phyloP scores from a whole-genome alignment of 257 asterid species.

The Capsicum pubescens region DNA sequence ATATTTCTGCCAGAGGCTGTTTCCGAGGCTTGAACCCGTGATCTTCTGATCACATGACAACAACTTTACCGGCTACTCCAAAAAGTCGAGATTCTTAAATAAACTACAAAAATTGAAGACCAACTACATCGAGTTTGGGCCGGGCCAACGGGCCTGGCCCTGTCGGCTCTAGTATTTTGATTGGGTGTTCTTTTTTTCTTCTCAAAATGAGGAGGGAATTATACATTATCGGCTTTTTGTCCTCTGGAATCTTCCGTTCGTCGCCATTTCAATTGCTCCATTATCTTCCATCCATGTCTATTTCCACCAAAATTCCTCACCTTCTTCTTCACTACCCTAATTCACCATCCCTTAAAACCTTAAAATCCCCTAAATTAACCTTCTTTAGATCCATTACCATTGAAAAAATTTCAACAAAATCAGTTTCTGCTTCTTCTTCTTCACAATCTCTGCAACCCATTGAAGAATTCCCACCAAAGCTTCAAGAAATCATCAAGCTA shows the following conservation, averaged over 20 bases:
- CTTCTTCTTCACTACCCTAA: constrained; percentile 37
- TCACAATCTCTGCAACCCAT: constrained; percentile 55
- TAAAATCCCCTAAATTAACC: constrained; percentile 37
- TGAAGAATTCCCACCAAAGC: constrained; percentile 77
- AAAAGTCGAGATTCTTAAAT: too few relatives aligned
- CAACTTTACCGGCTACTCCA: too few relatives aligned
- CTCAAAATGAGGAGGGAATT: too few relatives aligned
- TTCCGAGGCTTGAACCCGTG: too few relatives aligned
- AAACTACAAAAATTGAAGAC: too few relatives aligned
- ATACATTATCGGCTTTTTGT: neutral
- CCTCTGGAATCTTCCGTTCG: constrained; percentile 9
- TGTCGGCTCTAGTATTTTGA: too few relatives aligned
- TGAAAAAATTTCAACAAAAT: constrained; percentile 53
- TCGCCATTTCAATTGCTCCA: neutral
- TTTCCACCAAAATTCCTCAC: constrained; percentile 45
- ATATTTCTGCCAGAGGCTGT: too few relatives aligned
- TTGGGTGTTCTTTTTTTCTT: too few relatives aligned
- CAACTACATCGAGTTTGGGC: too few relatives aligned
- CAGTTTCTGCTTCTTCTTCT: constrained; percentile 35
- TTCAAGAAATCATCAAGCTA: constrained; percentile 70
- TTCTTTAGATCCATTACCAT: constrained; percentile 48
- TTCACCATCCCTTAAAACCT: constrained; percentile 41
- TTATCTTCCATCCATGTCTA: constrained; percentile 59
- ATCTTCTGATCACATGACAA: too few relatives aligned
- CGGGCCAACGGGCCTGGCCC: too few relatives aligned